Percentiles rank a stretch among this genome's conserved stretches.
These are phyloP conservation scores for Ilyonectria mors-panacis DNA, from an alignment of 2,329 filamentous ascomycete species.

Conservation along the genomic window DNA sequence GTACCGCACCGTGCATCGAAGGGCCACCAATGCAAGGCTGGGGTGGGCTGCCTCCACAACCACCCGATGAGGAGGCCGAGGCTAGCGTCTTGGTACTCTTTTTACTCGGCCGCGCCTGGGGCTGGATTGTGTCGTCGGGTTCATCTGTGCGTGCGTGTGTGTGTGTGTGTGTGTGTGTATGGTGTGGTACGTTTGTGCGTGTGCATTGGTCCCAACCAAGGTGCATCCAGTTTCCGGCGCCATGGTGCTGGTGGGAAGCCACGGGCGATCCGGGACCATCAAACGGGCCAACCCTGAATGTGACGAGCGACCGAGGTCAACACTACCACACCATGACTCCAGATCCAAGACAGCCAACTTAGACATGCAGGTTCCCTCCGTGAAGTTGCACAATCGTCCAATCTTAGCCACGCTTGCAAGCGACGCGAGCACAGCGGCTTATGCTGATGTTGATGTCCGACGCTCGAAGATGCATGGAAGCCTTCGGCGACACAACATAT, in stretches of 20 bases:
- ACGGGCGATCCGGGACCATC: conserved; percentile 36
- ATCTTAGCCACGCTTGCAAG: conserved; percentile 15
- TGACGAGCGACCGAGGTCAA: conserved; percentile 11
- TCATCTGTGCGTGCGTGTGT: conserved; percentile 10
- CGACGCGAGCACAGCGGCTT: conserved; percentile 8
- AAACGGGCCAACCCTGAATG: conserved; percentile 20
- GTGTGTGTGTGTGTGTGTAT: conserved; percentile 9
- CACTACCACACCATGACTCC: conserved; percentile 15
- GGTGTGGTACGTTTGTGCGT: conserved; percentile 29
- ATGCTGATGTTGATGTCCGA: conserved; percentile 26
- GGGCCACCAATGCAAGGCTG: conserved; percentile 33
- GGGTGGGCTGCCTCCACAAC: conserved; percentile 43
- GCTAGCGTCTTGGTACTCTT: conserved; percentile 20
- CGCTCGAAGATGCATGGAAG: conserved; percentile 23
- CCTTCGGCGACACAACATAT: conserved; percentile 27
- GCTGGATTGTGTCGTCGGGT: conserved; percentile 3
- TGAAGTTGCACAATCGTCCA: conserved; percentile 18
- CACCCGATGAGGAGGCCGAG: conserved; percentile 22
- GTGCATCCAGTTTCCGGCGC: conserved; percentile 41
- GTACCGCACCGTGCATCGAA: conserved; percentile 9
- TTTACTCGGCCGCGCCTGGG: conserved; percentile 23
- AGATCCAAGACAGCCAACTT: conserved; percentile 24
- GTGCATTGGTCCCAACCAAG: conserved; percentile 32
- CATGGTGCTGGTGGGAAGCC: conserved; percentile 41
- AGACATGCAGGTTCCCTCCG: conserved; percentile 33